phyloP scores from a whole-genome alignment of 2,329 filamentous ascomycete species.

The Diplodia seriata region DNA sequence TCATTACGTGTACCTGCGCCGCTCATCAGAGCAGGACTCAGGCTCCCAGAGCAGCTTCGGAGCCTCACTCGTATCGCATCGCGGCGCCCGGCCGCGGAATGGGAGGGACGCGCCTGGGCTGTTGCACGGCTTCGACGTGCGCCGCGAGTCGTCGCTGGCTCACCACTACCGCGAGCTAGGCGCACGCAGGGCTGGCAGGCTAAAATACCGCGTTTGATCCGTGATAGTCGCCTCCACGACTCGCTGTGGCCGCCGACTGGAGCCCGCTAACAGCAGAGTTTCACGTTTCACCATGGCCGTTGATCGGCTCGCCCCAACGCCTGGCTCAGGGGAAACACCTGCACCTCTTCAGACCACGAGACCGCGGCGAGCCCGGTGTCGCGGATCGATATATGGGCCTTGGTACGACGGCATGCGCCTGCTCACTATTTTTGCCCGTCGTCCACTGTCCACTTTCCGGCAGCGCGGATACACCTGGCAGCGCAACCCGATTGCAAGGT shows the following conservation, averaged over 20 bases:
- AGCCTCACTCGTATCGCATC: slow-evolving; percentile 14
- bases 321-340: slow-evolving; percentile 28
- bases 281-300: slow-evolving; percentile 26
- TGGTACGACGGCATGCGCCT: slow-evolving; percentile 16
- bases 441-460: slow-evolving; percentile 14
- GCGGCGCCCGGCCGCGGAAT: too few relatives aligned
- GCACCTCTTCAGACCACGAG: slow-evolving; percentile 18
- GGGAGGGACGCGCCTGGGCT: background rate
- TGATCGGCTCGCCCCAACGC: slow-evolving; percentile 23
- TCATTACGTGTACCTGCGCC: slow-evolving; percentile 29
- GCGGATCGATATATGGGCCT: slow-evolving; percentile 29
- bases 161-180: slow-evolving; percentile 9
- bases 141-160: slow-evolving; percentile 19
- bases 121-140: background rate
- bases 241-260: slow-evolving; percentile 13
- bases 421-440: slow-evolving; percentile 10
- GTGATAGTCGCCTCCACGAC: slow-evolving; percentile 28
- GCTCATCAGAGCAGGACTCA: background rate
- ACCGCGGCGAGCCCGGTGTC: slow-evolving; percentile 16
- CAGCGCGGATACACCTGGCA: slow-evolving; percentile 12
- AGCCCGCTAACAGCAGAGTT: slow-evolving; percentile 19
- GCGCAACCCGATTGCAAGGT: slow-evolving; percentile 22
- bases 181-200: slow-evolving; percentile 23
- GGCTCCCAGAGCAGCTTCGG: background rate
- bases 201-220: slow-evolving; percentile 29